Evolutionary conservation across 1,139 yeast species (phyloP).

Genomic region (Yamadazyma diospyri): DNA sequence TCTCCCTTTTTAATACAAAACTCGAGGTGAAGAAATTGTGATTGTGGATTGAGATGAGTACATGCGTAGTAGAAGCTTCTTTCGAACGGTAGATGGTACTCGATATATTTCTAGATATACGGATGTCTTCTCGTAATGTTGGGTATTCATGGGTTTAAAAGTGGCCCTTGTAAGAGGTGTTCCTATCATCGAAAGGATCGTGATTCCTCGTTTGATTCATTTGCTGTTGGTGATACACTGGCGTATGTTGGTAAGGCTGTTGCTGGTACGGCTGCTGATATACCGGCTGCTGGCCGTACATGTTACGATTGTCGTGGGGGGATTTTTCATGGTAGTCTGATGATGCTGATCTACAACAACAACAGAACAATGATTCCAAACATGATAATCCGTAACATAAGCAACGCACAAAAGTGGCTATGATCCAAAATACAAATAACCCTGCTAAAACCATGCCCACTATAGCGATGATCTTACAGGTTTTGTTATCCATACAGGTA

Average conservation of each 20-base stretch:
- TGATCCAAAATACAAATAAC: constrained; percentile 41
- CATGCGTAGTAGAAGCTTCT: too few species aligned
- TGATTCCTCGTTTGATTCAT: too few species aligned
- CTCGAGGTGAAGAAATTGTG: too few species aligned
- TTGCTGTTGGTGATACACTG: too few species aligned
- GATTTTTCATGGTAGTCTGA: constrained; percentile 15
- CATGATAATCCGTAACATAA: constrained; percentile 44
- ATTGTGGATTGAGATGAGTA: constrained; percentile 1
- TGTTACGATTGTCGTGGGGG: constrained; percentile 32
- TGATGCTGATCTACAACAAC: constrained; percentile 35
- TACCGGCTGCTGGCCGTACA: constrained; percentile 30
- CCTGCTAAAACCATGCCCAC: constrained; percentile 65
- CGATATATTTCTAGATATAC: too few species aligned
- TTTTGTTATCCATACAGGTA: constrained; percentile 72
- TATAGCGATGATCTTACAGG: constrained; percentile 75
- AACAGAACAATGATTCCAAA: constrained; percentile 44
- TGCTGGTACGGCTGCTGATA: constrained; percentile 4
- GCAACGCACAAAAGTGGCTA: constrained; percentile 41
- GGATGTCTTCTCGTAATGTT: too few species aligned
- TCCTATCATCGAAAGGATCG: constrained; percentile 3
- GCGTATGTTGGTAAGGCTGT: constrained; percentile 1
- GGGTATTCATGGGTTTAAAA: too few species aligned
- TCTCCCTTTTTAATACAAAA: too few species aligned
- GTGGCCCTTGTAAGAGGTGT: constrained; percentile 3
- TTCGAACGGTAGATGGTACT: too few species aligned